Base-by-base conservation (phyloP, 192 early-diverging fungal species). In the Dissophora globulifera region DNA sequence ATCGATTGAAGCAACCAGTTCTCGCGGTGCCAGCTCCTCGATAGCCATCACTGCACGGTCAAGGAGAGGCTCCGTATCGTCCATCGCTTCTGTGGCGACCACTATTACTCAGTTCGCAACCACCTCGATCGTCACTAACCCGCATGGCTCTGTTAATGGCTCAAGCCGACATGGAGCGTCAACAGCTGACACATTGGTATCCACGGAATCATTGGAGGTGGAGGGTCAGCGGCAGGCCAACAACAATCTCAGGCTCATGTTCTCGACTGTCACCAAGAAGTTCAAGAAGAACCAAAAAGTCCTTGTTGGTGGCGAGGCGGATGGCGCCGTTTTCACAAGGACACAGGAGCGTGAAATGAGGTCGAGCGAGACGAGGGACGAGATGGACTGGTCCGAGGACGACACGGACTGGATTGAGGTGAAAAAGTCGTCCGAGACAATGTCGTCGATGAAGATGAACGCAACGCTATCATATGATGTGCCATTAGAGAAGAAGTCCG, bases 211-310 rank as follows among this genome's bases (percentile, higher is more conserved):
- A 17, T 22, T 62, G 7, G 45, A 47, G 13, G 41, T 40, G 12
- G 69, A 79, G 23, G 56, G 58, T 1, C 32, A 48, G n/a, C 69
- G 68, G 15, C 69, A 67, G 26, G 78, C 51, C 26, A 79, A 79
- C 57, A 60, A 50, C 46, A 76, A 75, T n/a, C 62, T 83, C 2
- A 67, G 69, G 3, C 70, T 86, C n/a, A 62, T 86, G 56, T 63
- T 86, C 15, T 81, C 80, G 16, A 78, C 84, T 23, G 71, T 86
- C 15, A 80, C 82, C 8, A 83, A 82, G 60, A 86, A 83, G 62
- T 71, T 86, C 30, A 69, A 79, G 25, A 79, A 67, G 54, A 79
- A 51, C 20, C 68, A 79, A 46, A 56, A 50, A 22, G 71, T 75
- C 26, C 55, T 66, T 29, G 35, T 70, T 13, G 67, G 58, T 1